Evolutionary conservation across 2,329 filamentous ascomycete species (phyloP).

Genomic region (Alternaria alternata): DNA sequence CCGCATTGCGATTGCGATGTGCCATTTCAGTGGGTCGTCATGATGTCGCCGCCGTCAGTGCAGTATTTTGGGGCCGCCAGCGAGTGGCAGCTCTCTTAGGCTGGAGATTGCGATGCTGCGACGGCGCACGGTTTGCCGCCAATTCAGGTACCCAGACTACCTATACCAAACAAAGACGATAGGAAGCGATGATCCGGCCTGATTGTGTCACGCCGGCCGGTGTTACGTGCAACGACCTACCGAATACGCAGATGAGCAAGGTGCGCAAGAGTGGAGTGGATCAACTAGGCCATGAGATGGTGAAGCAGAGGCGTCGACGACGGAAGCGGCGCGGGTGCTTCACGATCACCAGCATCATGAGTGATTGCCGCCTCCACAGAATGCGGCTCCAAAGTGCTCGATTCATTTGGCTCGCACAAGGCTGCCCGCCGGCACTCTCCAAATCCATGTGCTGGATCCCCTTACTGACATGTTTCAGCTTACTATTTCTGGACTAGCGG

Average conservation of each 20-base stretch:
- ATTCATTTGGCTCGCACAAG: constrained; percentile 4
- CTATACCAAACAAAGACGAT: constrained; percentile 4
- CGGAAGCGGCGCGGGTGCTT: constrained; percentile 15
- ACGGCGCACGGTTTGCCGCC: constrained; percentile 8
- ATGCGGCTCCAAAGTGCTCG: not conserved
- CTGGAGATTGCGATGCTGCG: constrained; percentile 14
- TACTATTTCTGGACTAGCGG: constrained; percentile 35
- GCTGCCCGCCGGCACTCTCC: constrained; percentile 19
- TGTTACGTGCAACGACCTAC: constrained; percentile 9
- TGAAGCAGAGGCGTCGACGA: constrained; percentile 2
- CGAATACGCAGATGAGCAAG: constrained; percentile 7
- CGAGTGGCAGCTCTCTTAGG: not conserved
- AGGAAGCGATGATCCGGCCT: constrained; percentile 12
- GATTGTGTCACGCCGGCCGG: constrained; percentile 10
- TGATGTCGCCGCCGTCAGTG: constrained; percentile 3
- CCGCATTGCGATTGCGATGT: constrained; percentile 16
- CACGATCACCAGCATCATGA: constrained; percentile 1
- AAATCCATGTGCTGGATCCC: constrained; percentile 20
- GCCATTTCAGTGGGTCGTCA: constrained; percentile 7
- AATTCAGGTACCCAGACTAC: constrained; percentile 4
- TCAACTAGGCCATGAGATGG: not conserved
- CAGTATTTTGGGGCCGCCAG: constrained; percentile 1
- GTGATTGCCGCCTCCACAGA: constrained; percentile 7
- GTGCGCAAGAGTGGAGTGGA: constrained; percentile 15
- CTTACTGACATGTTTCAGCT: constrained; percentile 46